These are phyloP conservation scores for Selenicereus undatus DNA, from an alignment of 148 eudicot species.

Conservation along the genomic window DNA sequence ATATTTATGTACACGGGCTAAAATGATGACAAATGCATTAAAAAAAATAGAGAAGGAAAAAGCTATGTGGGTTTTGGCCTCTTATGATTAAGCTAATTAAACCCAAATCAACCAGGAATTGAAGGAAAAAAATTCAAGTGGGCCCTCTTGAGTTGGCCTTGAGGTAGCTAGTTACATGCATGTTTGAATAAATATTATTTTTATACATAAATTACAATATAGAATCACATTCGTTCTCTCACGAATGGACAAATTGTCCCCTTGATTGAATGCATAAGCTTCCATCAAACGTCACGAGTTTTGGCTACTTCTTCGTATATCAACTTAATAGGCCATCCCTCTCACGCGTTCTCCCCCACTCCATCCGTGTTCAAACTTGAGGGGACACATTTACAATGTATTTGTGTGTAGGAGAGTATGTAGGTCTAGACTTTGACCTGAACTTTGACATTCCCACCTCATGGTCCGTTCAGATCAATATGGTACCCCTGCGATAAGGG, in stretches of 20 bases:
- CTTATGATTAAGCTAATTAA: background rate
- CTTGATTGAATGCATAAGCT: slow-evolving; percentile 40
- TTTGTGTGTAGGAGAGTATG: too few species aligned
- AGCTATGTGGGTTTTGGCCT: background rate
- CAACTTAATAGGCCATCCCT: too few species aligned
- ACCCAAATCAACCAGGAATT: background rate
- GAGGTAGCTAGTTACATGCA: background rate
- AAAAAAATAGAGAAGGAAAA: background rate
- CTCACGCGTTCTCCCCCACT: too few species aligned
- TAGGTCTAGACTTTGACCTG: too few species aligned
- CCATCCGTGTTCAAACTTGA: too few species aligned
- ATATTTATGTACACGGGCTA: background rate
- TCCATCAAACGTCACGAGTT: slow-evolving; percentile 26
- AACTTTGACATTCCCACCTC: too few species aligned
- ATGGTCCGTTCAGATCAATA: too few species aligned
- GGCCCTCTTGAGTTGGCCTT: slow-evolving; percentile 2
- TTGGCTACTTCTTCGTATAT: background rate
- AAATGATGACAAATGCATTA: background rate
- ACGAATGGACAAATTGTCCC: slow-evolving; percentile 51
- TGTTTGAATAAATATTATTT: too few species aligned
- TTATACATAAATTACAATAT: too few species aligned
- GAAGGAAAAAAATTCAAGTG: background rate
- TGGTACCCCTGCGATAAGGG: too few species aligned
- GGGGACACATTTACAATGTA: too few species aligned
- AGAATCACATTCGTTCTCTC: slow-evolving; percentile 21